Evolutionary conservation across 108 stramenopile genomes (phyloP).

Genomic region (Aurantiochytrium sp.): DNA sequence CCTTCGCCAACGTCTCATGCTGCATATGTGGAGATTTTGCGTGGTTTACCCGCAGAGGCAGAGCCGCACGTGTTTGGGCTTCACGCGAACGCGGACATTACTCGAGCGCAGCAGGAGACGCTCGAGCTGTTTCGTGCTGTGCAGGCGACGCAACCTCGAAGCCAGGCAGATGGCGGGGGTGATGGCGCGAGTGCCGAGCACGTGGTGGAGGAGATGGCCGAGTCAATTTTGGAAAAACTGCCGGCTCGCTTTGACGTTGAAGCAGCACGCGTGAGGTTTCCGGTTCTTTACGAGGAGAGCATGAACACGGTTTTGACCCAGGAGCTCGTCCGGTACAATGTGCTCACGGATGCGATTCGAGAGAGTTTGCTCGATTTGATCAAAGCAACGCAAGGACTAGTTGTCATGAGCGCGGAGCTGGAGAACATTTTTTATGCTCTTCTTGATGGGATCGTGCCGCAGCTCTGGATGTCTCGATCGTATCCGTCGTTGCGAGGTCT

Average conservation of each 20-base stretch:
- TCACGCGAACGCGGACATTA: conserved; percentile 63
- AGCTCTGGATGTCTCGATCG: conserved; percentile 32
- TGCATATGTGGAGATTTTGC: conserved; percentile 39
- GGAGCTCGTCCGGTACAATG: conserved; percentile 56
- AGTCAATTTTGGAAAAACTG: conserved; percentile 36
- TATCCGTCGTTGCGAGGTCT: conserved; percentile 57
- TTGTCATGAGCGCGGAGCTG: conserved; percentile 58
- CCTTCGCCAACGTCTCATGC: conserved; percentile 28
- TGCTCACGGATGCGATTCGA: conserved; percentile 29
- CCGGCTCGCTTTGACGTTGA: conserved; percentile 50
- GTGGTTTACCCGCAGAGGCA: conserved; percentile 45
- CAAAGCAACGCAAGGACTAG: conserved; percentile 53
- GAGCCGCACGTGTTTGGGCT: conserved; percentile 62
- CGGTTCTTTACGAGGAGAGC: conserved; percentile 54
- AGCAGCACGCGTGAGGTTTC: conserved; percentile 43
- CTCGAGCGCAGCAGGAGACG: conserved; percentile 52
- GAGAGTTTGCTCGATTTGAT: conserved; percentile 37
- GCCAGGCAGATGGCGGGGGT: conserved; percentile 21
- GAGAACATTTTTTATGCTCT: conserved; percentile 52
- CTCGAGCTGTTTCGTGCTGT: conserved; percentile 41
- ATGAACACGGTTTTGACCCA: conserved; percentile 65
- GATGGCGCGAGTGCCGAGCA: conserved; percentile 41
- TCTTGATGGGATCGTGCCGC: conserved; percentile 46
- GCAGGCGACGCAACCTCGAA: conserved; percentile 48
- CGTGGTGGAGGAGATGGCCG: conserved; percentile 40